Conservation (phyloP, 2,329 filamentous ascomycete genomes). For the Bipolaris oryzae region DNA sequence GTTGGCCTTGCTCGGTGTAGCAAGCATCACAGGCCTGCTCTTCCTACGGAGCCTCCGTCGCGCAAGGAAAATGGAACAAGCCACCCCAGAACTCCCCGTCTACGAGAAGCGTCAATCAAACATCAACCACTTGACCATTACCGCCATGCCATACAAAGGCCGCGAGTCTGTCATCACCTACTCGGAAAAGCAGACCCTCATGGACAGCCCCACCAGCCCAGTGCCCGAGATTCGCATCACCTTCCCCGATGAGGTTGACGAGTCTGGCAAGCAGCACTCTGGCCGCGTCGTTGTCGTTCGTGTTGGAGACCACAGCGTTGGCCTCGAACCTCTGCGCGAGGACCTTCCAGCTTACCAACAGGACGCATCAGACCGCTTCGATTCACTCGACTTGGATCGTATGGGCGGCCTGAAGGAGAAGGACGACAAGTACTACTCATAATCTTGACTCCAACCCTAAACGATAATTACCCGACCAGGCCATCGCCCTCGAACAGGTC, state of each 20-base stretch:
- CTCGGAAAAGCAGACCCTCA: conserved; percentile 78
- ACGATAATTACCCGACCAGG: conserved; percentile 24
- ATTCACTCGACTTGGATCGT: conserved; percentile 91
- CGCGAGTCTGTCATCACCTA: conserved; percentile 77
- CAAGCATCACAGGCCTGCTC: conserved; percentile 71
- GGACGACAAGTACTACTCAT: conserved; percentile 60
- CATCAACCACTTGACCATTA: conserved; percentile 65
- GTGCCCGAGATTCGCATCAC: conserved; percentile 97
- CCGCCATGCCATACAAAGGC: conserved; percentile 50
- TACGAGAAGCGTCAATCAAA: conserved; percentile 66
- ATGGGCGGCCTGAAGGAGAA: conserved; percentile 96
- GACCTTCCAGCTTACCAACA: conserved; percentile 90
- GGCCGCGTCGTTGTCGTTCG: conserved; percentile 90
- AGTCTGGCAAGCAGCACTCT: conserved; percentile 76
- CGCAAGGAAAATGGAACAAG: conserved; percentile 53
- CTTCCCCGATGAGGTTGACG: conserved; percentile 94
- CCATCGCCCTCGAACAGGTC: conserved; percentile 18
- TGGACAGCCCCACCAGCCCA: conserved; percentile 77
- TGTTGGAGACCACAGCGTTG: conserved; percentile 86
- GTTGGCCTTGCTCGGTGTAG: conserved; percentile 74
- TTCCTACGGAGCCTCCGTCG: conserved; percentile 72
- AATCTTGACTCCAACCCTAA: conserved; percentile 8
- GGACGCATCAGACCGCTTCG: conserved; percentile 78
- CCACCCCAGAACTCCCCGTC: conserved; percentile 63
- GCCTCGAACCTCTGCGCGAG: conserved; percentile 80